Conservation (phyloP, 805 yeast genomes). For the Candida vartiovaarae region DNA sequence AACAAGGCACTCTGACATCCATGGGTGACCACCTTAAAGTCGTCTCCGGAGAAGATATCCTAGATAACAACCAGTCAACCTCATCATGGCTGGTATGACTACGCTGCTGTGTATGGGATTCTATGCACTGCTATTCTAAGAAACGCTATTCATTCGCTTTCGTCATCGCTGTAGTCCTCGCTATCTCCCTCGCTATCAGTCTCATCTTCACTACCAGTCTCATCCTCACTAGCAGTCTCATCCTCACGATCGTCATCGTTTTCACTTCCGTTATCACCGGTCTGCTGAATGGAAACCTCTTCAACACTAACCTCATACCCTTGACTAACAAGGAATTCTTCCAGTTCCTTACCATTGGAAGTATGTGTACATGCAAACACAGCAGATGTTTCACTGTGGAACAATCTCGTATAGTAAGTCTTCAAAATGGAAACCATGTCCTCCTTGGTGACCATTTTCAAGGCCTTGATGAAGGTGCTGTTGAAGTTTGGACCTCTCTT, state of each 20-base stretch:
- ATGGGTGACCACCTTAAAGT: slow-evolving; percentile 17
- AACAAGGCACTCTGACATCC: slow-evolving; percentile 16
- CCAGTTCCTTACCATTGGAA: slow-evolving; percentile 42
- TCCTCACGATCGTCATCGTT: slow-evolving; percentile 13
- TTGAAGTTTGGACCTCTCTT: slow-evolving; percentile 67
- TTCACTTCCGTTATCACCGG: slow-evolving; percentile 9
- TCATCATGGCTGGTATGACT: slow-evolving; percentile 27
- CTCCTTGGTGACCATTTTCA: slow-evolving; percentile 45
- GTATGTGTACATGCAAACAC: slow-evolving; percentile 75
- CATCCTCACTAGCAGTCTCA: neutral
- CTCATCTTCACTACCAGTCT: slow-evolving; percentile 4
- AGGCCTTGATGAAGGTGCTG: slow-evolving; percentile 40
- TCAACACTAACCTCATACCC: slow-evolving; percentile 62
- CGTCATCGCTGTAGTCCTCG: neutral
- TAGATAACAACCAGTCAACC: slow-evolving; percentile 36
- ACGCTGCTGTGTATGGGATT: slow-evolving; percentile 24
- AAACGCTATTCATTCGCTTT: neutral
- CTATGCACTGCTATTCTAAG: slow-evolving; percentile 8
- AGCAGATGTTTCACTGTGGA: slow-evolving; percentile 46
- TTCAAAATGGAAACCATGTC: slow-evolving; percentile 46
- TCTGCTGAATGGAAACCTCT: slow-evolving; percentile 29
- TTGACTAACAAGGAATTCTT: slow-evolving; percentile 36
- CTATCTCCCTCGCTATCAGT: neutral
- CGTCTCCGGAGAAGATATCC: slow-evolving; percentile 28
- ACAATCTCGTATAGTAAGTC: slow-evolving; percentile 59